A percentile compares a stretch with the other conserved stretches of the same genome.
These are phyloP conservation scores for Entrophospora sp. DNA, from an alignment of 192 early-diverging fungal species.

Conservation along the genomic window DNA sequence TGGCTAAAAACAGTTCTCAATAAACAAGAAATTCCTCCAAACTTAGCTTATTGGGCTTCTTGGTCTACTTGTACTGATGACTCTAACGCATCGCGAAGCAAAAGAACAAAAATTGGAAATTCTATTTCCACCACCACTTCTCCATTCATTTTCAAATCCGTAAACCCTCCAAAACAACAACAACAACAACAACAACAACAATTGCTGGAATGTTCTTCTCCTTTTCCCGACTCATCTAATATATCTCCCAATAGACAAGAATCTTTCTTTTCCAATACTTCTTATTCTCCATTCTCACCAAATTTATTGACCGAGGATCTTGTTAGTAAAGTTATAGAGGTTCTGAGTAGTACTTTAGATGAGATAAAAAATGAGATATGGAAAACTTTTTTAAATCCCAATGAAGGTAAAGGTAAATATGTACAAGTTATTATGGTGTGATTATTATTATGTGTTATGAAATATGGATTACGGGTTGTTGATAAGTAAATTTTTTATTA, in stretches of 20 bases:
- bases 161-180: neutral
- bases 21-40: no score
- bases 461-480: neutral
- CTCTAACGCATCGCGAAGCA: no score
- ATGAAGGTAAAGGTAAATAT: neutral
- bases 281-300: neutral
- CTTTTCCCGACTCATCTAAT: neutral
- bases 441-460: neutral
- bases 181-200: neutral
- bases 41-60: no score
- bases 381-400: neutral
- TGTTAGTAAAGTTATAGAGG: constrained; percentile 10
- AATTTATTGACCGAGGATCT: constrained; percentile 6
- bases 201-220: neutral
- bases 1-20: no score
- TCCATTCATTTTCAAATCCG: neutral
- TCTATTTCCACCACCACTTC: neutral
- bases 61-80: no score
- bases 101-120: no score
- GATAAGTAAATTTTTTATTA: neutral
- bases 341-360: constrained; percentile 2
- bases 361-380: constrained; percentile 5
- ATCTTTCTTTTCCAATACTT: neutral
- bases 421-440: neutral
- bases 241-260: neutral